Percentiles rank a stretch among this genome's conserved stretches.
Conservation (phyloP, 345 rosid species). For the Eucalyptus albens region DNA sequence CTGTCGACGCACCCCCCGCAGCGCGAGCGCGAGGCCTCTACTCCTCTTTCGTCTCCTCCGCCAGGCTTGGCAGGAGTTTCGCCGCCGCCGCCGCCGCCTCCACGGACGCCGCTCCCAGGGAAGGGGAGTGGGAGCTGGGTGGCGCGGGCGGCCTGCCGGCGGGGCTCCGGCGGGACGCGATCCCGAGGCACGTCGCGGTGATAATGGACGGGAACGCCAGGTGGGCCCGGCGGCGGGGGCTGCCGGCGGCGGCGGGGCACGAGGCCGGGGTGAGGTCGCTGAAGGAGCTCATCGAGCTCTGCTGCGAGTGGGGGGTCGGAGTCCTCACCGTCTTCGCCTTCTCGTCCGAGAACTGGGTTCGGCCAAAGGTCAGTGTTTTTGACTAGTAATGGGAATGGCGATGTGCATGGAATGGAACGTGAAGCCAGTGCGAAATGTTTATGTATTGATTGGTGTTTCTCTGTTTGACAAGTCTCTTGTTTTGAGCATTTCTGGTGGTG, state of each 20-base stretch:
- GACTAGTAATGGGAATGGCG: background rate
- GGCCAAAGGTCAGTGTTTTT: slow-evolving; percentile 40
- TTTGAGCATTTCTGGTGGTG: no score
- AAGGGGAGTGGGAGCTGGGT: background rate
- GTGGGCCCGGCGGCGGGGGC: slow-evolving; percentile 54
- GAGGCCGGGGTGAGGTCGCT: slow-evolving; percentile 52
- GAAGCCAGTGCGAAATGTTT: background rate
- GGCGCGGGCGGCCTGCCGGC: slow-evolving; percentile 16
- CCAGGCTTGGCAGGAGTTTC: background rate
- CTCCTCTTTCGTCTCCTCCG: background rate
- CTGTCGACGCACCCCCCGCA: background rate
- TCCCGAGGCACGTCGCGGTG: slow-evolving; percentile 77
- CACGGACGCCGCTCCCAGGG: background rate
- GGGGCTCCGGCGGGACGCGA: slow-evolving; percentile 23
- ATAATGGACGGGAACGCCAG: slow-evolving; percentile 81
- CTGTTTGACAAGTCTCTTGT: background rate
- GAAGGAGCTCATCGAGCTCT: slow-evolving; percentile 33
- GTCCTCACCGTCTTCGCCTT: slow-evolving; percentile 81
- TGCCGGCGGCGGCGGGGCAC: slow-evolving; percentile 43
- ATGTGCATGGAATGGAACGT: background rate
- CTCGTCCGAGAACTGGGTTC: slow-evolving; percentile 63
- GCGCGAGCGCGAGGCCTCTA: background rate
- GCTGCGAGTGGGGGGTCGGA: slow-evolving; percentile 50
- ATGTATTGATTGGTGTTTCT: background rate
- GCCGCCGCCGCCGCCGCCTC: background rate